These are phyloP conservation scores for Diaporthe longicolla DNA, from an alignment of 2,329 filamentous ascomycete genomes.

Conservation along the genomic window DNA sequence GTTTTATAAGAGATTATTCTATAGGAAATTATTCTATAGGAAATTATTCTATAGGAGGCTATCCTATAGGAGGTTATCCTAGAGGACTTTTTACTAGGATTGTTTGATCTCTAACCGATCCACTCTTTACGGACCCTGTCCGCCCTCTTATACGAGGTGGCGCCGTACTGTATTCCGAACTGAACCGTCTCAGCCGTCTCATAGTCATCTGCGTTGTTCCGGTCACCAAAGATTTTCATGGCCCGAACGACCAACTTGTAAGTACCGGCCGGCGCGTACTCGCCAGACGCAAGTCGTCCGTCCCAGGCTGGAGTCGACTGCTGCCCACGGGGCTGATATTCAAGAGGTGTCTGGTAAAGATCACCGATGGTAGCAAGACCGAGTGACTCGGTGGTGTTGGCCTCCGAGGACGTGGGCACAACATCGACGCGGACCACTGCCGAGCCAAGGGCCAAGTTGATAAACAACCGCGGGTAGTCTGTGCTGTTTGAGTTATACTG, in stretches of 20 bases:
- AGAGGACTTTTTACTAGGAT: background rate
- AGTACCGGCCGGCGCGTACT: slow-evolving; percentile 61
- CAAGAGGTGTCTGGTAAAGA: slow-evolving; percentile 57
- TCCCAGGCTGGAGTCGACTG: slow-evolving; percentile 54
- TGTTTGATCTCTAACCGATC: background rate
- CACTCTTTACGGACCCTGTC: slow-evolving; percentile 13
- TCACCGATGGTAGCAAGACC: slow-evolving; percentile 60
- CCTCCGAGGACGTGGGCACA: slow-evolving; percentile 53
- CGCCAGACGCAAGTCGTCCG: slow-evolving; percentile 62
- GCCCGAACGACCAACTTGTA: slow-evolving; percentile 66
- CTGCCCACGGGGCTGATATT: slow-evolving; percentile 52
- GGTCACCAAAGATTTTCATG: slow-evolving; percentile 66
- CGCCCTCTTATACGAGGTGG: slow-evolving; percentile 9
- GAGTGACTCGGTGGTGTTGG: slow-evolving; percentile 49
- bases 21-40: too few relatives aligned
- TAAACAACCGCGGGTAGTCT: slow-evolving; percentile 56
- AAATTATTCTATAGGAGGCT: too few relatives aligned
- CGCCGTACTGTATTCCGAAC: slow-evolving; percentile 61
- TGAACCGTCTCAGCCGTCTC: slow-evolving; percentile 58
- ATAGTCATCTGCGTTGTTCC: slow-evolving; percentile 60
- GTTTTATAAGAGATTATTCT: too few relatives aligned
- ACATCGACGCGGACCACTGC: slow-evolving; percentile 60
- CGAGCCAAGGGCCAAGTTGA: slow-evolving; percentile 62
- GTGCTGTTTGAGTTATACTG: slow-evolving; percentile 46
- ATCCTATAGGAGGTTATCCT: too few relatives aligned